These are phyloP conservation scores for Lactarius deliciosus DNA, from an alignment of 768 basidiomycete species.

Conservation along the genomic window DNA sequence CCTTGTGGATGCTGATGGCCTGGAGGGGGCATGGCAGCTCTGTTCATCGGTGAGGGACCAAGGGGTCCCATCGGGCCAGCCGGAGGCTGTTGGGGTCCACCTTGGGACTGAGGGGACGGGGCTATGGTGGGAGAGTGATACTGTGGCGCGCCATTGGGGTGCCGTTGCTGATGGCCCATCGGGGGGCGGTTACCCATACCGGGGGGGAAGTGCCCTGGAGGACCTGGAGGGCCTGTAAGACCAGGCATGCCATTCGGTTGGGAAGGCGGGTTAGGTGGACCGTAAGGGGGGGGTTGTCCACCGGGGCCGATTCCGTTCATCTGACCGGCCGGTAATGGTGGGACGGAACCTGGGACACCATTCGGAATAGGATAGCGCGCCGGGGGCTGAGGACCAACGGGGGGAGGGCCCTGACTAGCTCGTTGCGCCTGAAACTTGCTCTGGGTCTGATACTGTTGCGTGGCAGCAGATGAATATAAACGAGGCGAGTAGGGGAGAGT, in stretches of 20 bases:
- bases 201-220: constrained; percentile 20
- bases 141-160: constrained; percentile 46
- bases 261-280: constrained; percentile 27
- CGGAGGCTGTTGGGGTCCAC: constrained; percentile 37
- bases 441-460: constrained; percentile 40
- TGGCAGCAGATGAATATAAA: not conserved
- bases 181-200: constrained; percentile 37
- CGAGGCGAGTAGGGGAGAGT: not conserved
- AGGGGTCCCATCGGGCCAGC: constrained; percentile 47
- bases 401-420: constrained; percentile 1
- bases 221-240: constrained; percentile 19
- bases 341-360: constrained; percentile 26
- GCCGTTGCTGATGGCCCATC: constrained; percentile 42
- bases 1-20: constrained; percentile 41
- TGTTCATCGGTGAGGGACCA: constrained; percentile 53
- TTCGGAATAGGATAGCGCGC: constrained; percentile 33
- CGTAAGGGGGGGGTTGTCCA: constrained; percentile 29
- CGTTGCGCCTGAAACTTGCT: constrained; percentile 23
- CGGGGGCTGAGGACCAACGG: constrained; percentile 25
- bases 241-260: constrained; percentile 34
- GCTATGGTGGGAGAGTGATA: constrained; percentile 69
- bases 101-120: constrained; percentile 53
- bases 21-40: constrained; percentile 49
- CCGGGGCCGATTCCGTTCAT: constrained; percentile 37
- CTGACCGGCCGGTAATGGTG: constrained; percentile 27